Conservation (phyloP, 208 protist species). For the Naegleria fowleri region DNA sequence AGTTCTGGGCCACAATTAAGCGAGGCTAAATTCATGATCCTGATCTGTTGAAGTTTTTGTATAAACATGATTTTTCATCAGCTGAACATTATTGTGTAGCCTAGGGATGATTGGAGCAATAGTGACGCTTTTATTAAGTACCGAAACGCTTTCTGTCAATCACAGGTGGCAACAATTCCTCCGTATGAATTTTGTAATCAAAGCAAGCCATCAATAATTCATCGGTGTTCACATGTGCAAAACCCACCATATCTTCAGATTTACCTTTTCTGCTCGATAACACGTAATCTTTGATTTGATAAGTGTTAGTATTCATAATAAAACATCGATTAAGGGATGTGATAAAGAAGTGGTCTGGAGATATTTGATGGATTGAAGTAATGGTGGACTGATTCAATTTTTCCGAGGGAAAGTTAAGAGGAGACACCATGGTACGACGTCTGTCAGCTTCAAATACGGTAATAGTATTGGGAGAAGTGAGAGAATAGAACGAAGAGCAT, state of each 20-base stretch:
- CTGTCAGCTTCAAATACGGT: not conserved
- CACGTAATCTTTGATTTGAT: not conserved
- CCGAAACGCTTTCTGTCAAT: conserved; percentile 7
- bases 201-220: not conserved
- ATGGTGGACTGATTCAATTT: not conserved
- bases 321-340: not conserved
- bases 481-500: not conserved
- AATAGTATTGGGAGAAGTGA: not conserved
- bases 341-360: not conserved
- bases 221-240: not conserved
- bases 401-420: not conserved
- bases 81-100: no score
- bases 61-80: no score
- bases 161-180: not conserved
- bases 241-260: not conserved
- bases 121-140: conserved; percentile 12
- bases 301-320: not conserved
- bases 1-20: not conserved
- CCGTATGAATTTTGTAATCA: not conserved
- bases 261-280: not conserved
- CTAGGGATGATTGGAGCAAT: no score
- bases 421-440: not conserved
- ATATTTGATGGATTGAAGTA: not conserved
- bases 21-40: no score
- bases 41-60: no score